Percentiles rank a stretch among this genome's conserved stretches.
These are phyloP conservation scores for Erysimum cheiri DNA, from an alignment of 441 rosid species.

Conservation along the genomic window DNA sequence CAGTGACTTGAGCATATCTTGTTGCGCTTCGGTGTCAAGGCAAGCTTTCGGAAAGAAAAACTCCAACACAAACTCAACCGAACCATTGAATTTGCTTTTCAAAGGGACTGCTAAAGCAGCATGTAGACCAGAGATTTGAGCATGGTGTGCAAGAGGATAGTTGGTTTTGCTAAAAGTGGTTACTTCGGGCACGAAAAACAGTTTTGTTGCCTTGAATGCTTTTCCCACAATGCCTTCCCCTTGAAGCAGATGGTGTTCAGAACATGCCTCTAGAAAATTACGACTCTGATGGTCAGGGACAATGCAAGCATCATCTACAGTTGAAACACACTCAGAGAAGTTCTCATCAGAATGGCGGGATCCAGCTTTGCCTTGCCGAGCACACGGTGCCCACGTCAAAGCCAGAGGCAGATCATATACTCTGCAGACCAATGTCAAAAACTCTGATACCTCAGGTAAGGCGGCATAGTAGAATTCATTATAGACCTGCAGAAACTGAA, in stretches of 20 bases:
- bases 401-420: slow-evolving; percentile 70
- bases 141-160: slow-evolving; percentile 86
- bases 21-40: slow-evolving; percentile 55
- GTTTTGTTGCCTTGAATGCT: slow-evolving; percentile 60
- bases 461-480: slow-evolving; percentile 58
- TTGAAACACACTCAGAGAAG: slow-evolving; percentile 65
- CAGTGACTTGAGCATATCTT: slow-evolving; percentile 54
- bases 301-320: slow-evolving; percentile 76
- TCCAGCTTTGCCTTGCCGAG: slow-evolving; percentile 71
- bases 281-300: slow-evolving; percentile 54
- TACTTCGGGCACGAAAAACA: slow-evolving; percentile 64
- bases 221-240: slow-evolving; percentile 84
- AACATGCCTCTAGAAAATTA: slow-evolving; percentile 76
- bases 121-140: slow-evolving; percentile 68
- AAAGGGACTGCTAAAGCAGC: slow-evolving; percentile 78
- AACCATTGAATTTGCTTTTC: slow-evolving; percentile 50
- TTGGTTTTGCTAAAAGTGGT: slow-evolving; percentile 61
- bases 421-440: slow-evolving; percentile 67
- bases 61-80: slow-evolving; percentile 72
- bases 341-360: slow-evolving; percentile 74
- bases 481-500: slow-evolving; percentile 57
- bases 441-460: slow-evolving; percentile 63
- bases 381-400: slow-evolving; percentile 84
- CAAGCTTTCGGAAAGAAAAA: slow-evolving; percentile 73
- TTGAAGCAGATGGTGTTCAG: slow-evolving; percentile 71